Evolutionary conservation across 257 asterid species (phyloP), one percentile per base, ranked within the genome.

Genomic region (Solanum dulcamara): DNA sequence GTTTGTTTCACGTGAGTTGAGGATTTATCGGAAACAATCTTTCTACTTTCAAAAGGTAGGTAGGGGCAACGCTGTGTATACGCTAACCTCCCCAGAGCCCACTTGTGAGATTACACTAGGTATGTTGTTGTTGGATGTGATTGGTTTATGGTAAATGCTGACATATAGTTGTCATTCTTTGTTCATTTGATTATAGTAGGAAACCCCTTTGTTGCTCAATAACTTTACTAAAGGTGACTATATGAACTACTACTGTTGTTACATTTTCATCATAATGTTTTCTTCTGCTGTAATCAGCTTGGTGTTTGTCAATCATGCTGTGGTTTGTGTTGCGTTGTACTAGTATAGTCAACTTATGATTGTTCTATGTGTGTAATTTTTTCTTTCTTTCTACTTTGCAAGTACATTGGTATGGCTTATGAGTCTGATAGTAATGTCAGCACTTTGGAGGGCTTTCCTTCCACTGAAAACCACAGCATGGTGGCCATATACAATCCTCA

Each of bases 361-460:
- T 28, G 42, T 86, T 59, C 33, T 79, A n/a, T 81, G 85, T 66
- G 64, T 81, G 66, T 84, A n/a, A 28, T n/a, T 44, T 26, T 22
- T 22, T 15, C 38, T 44, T 46, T 53, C 35, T 48, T 46, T 20
- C 67, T 53, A 44, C 5, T 81, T 77, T 82, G 55, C 90, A 48
- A 96, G 98, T 87, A 90, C 98, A 13, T 87, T 96, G 92, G 86
- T 91, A 84, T 96, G 99, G 98, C 92, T 96, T 86, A 92, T 92
- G 91, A 96, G 97, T 86, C 92, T 96, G 86, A 96, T 95, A 50
- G 94, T 93, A 28, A 59, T 96, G 86, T 92, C 99, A 81, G 98
- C 94, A 7, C 85, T 92, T 13, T 94, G 98, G 99, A 92, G 98
- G 87, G 95, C 94, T 53, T 94, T 96, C 90, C 92, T 96, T 20